A percentile compares a stretch with the other conserved stretches of the same genome.
Evolutionary conservation across 495 filamentous ascomycete genomes (phyloP).

Genomic region (Clavariopsis aquatica): DNA sequence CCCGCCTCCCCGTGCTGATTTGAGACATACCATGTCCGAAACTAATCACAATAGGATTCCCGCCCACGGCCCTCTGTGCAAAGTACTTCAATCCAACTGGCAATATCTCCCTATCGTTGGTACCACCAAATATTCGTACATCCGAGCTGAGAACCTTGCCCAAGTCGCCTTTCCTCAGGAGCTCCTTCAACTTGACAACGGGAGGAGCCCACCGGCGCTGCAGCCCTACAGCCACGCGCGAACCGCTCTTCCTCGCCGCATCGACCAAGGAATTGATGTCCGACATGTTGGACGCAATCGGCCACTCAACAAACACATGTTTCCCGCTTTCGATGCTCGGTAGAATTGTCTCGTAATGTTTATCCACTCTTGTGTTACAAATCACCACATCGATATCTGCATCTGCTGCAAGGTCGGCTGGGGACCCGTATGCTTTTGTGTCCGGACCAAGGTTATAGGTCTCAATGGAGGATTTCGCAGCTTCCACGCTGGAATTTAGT

Average conservation of each 20-base stretch:
- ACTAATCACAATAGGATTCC: constrained; percentile 27
- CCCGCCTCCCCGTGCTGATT: too few relatives aligned
- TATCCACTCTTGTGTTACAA: constrained; percentile 18
- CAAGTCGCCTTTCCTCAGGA: constrained; percentile 16
- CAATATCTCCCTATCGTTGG: constrained; percentile 1
- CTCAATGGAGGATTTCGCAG: constrained; percentile 25
- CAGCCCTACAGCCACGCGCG: constrained; percentile 15
- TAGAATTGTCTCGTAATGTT: constrained; percentile 22
- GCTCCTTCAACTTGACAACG: constrained; percentile 12
- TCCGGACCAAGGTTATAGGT: constrained; percentile 14
- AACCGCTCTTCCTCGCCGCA: background rate
- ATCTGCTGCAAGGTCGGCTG: constrained; percentile 29
- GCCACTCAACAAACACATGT: constrained; percentile 34
- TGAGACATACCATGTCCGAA: constrained; percentile 22
- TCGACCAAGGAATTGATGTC: constrained; percentile 12
- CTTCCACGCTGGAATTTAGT: constrained; percentile 19
- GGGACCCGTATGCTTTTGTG: constrained; percentile 34
- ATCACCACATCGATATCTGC: constrained; percentile 35
- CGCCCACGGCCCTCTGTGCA: constrained; percentile 21
- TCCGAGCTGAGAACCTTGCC: constrained; percentile 28
- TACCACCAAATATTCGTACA: constrained; percentile 6
- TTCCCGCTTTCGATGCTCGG: constrained; percentile 29
- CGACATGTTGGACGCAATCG: constrained; percentile 9
- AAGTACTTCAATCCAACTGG: constrained; percentile 24
- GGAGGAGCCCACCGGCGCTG: constrained; percentile 17